Conservation (phyloP, 495 filamentous ascomycete genomes). For the Daldinia decipiens region DNA sequence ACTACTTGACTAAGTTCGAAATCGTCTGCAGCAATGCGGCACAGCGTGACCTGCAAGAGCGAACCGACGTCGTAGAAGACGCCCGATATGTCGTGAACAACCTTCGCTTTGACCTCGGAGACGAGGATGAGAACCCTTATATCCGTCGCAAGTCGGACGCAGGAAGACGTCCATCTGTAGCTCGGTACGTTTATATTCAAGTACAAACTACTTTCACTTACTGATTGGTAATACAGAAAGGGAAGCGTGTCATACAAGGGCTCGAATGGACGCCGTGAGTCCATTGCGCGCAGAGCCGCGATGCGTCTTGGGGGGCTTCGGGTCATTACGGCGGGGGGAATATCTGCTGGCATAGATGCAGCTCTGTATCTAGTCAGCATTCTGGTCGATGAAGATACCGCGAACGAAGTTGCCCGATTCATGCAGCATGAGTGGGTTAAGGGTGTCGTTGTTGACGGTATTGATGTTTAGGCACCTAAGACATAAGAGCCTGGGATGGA, state of each 20-base stretch:
- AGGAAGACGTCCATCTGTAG: constrained; percentile 67
- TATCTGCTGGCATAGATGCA: constrained; percentile 81
- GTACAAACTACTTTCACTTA: constrained; percentile 1
- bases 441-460: constrained; percentile 74
- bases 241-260: constrained; percentile 77
- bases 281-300: constrained; percentile 70
- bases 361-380: constrained; percentile 79
- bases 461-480: constrained; percentile 66
- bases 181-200: constrained; percentile 56
- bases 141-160: constrained; percentile 72
- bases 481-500: constrained; percentile 32
- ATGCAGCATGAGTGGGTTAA: constrained; percentile 80
- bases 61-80: constrained; percentile 76
- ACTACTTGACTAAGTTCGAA: constrained; percentile 71
- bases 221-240: constrained; percentile 59
- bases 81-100: constrained; percentile 85
- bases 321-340: constrained; percentile 79
- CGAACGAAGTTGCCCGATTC: constrained; percentile 71
- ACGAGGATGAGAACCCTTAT: constrained; percentile 79
- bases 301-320: constrained; percentile 75
- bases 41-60: constrained; percentile 64
- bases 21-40: constrained; percentile 73
- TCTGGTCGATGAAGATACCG: constrained; percentile 72
- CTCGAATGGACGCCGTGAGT: constrained; percentile 71
- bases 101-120: constrained; percentile 76